These are phyloP conservation scores for Wickerhamomyces canadensis DNA, from an alignment of 805 yeast genomes.

Conservation along the genomic window DNA sequence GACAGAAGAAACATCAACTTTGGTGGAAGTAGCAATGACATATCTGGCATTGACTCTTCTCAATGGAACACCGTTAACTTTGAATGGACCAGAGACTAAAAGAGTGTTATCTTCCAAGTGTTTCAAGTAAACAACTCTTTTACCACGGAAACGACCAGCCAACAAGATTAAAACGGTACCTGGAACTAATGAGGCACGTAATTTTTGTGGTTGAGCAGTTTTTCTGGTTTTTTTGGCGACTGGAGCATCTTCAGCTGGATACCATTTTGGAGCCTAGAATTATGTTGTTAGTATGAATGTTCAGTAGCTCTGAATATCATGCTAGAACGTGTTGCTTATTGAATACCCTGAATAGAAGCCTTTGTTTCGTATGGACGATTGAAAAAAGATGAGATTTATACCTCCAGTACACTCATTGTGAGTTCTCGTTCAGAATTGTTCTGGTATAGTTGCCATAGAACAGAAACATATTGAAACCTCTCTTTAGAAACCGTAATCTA, in stretches of 20 bases:
- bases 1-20: constrained; percentile 71
- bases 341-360: too few species aligned
- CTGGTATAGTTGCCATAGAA: too few species aligned
- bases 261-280: constrained; percentile 79
- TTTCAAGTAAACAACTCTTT: constrained; percentile 98
- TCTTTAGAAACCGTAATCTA: too few species aligned
- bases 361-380: too few species aligned
- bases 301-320: too few species aligned
- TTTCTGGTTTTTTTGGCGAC: constrained; percentile 87
- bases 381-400: too few species aligned
- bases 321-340: too few species aligned
- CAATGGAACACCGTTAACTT: constrained; percentile 98
- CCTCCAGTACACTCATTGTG: too few species aligned
- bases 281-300: neutral
- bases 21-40: constrained; percentile 98
- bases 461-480: too few species aligned
- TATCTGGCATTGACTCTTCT: constrained; percentile 99
- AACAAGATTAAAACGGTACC: constrained; percentile 96
- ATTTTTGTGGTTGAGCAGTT: constrained; percentile 87
- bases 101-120: constrained; percentile 96
- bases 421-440: too few species aligned
- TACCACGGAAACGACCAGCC: constrained; percentile 99
- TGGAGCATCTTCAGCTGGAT: constrained; percentile 86
- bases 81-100: constrained; percentile 98
- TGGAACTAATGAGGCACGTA: constrained; percentile 94